These are phyloP conservation scores for Ceratobasidium sp. DNA, from an alignment of 1,284 basidiomycete genomes.

Conservation along the genomic window DNA sequence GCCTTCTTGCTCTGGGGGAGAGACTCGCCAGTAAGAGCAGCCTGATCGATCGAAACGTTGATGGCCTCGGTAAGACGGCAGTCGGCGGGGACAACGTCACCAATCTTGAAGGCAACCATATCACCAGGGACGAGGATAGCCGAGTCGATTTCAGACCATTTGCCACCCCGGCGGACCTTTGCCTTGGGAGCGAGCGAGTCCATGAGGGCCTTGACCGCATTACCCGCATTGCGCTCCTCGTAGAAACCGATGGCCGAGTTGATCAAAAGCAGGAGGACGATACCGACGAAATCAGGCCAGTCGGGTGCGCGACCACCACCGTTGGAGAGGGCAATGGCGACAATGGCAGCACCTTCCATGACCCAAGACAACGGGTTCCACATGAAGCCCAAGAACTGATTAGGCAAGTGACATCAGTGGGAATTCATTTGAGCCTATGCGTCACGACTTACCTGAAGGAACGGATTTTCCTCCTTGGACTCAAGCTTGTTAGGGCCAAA, in stretches of 20 bases:
- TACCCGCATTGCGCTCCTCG: slow-evolving; percentile 95
- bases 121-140: slow-evolving; percentile 90
- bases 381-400: slow-evolving; percentile 94
- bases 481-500: slow-evolving; percentile 98
- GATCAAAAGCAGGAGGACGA: slow-evolving; percentile 88
- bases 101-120: slow-evolving; percentile 96
- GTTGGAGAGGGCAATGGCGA: slow-evolving; percentile 96
- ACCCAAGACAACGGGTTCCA: slow-evolving; percentile 99
- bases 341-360: slow-evolving; percentile 97
- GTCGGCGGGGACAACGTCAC: slow-evolving; percentile 95
- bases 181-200: slow-evolving; percentile 98
- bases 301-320: slow-evolving; percentile 87
- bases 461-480: slow-evolving; percentile 83
- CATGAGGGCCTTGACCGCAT: slow-evolving; percentile 99
- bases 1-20: slow-evolving; percentile 89
- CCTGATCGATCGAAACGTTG: slow-evolving; percentile 97
- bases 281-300: slow-evolving; percentile 98
- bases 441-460: slow-evolving; percentile 70
- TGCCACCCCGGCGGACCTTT: slow-evolving; percentile 82
- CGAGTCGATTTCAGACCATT: slow-evolving; percentile 89
- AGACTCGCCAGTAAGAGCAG: slow-evolving; percentile 95
- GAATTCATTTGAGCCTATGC: background rate
- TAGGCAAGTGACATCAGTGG: slow-evolving; percentile 46
- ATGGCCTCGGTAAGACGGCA: slow-evolving; percentile 93
- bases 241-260: slow-evolving; percentile 99